phyloP scores from a whole-genome alignment of 2,329 filamentous ascomycete species.

The Mycogone perniciosa region DNA sequence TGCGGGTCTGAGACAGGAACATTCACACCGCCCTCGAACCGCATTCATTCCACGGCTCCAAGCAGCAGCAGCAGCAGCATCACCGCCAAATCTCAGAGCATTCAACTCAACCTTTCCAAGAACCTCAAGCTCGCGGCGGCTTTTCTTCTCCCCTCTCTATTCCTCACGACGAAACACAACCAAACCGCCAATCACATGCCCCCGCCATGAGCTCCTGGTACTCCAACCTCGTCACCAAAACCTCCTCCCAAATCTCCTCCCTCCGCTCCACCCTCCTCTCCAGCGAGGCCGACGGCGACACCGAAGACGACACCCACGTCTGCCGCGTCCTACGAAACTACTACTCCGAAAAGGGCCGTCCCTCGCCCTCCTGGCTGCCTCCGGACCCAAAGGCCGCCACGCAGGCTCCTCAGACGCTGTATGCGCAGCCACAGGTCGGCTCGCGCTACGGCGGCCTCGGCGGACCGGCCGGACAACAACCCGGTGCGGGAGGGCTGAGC shows the following conservation, averaged over 20 bases:
- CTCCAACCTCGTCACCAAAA: constrained; percentile 62
- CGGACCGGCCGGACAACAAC: constrained; percentile 19
- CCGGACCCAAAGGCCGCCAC: constrained; percentile 72
- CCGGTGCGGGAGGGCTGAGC: constrained; percentile 36
- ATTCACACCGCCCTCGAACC: too few species aligned
- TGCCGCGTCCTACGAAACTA: constrained; percentile 88
- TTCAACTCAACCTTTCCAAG: too few species aligned
- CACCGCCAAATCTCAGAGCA: too few species aligned
- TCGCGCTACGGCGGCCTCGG: constrained; percentile 46
- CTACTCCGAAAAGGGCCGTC: constrained; percentile 80
- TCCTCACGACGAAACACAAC: background rate
- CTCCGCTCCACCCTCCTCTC: constrained; percentile 63
- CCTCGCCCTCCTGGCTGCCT: constrained; percentile 81
- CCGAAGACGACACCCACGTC: constrained; percentile 88
- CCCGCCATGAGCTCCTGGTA: constrained; percentile 71
- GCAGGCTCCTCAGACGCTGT: constrained; percentile 46
- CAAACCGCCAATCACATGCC: background rate
- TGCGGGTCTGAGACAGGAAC: too few species aligned
- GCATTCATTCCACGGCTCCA: too few species aligned
- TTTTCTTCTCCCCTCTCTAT: background rate
- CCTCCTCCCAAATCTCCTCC: constrained; percentile 58
- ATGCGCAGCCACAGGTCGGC: constrained; percentile 46
- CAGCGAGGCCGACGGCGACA: constrained; percentile 62
- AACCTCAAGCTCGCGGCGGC: too few species aligned
- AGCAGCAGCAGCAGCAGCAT: too few species aligned